A percentile compares a stretch with the other conserved stretches of the same genome.
Evolutionary conservation across 192 early-diverging fungal genomes (phyloP).

Genomic region (Mortierella claussenii): DNA sequence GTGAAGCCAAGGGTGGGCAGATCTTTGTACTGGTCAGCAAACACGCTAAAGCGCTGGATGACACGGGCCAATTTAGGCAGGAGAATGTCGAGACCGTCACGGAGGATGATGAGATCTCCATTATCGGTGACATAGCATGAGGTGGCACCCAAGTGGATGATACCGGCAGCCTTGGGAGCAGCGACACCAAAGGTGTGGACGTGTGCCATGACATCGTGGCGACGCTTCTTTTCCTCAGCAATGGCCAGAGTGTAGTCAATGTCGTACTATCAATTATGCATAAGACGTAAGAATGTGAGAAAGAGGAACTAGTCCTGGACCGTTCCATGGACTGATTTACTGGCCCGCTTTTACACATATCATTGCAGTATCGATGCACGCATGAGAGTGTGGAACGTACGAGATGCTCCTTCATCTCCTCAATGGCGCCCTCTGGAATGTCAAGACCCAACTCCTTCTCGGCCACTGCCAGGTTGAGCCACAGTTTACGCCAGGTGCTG

Average conservation of each 20-base stretch:
- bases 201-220: slow-evolving; percentile 99
- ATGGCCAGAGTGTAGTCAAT: slow-evolving; percentile 93
- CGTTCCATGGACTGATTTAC: too few relatives aligned
- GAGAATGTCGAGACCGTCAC: slow-evolving; percentile 93
- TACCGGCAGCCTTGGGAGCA: slow-evolving; percentile 87
- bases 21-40: slow-evolving; percentile 83
- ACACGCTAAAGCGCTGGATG: slow-evolving; percentile 80
- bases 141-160: slow-evolving; percentile 98
- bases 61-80: slow-evolving; percentile 88
- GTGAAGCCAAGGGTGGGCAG: slow-evolving; percentile 98
- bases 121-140: slow-evolving; percentile 99
- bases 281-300: too few relatives aligned
- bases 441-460: slow-evolving; percentile 92
- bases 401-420: slow-evolving; percentile 90
- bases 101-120: slow-evolving; percentile 97
- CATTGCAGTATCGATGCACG: too few relatives aligned
- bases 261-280: slow-evolving; percentile 58
- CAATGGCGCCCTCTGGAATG: slow-evolving; percentile 87
- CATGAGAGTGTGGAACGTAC: too few relatives aligned
- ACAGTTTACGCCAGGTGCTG: slow-evolving; percentile 94
- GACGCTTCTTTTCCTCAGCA: slow-evolving; percentile 90
- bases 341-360: too few relatives aligned
- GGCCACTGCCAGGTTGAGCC: slow-evolving; percentile 92
- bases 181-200: slow-evolving; percentile 94
- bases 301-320: too few relatives aligned